Base-by-base conservation (phyloP, 768 basidiomycete genomes). In the Kwoniella sp. region DNA sequence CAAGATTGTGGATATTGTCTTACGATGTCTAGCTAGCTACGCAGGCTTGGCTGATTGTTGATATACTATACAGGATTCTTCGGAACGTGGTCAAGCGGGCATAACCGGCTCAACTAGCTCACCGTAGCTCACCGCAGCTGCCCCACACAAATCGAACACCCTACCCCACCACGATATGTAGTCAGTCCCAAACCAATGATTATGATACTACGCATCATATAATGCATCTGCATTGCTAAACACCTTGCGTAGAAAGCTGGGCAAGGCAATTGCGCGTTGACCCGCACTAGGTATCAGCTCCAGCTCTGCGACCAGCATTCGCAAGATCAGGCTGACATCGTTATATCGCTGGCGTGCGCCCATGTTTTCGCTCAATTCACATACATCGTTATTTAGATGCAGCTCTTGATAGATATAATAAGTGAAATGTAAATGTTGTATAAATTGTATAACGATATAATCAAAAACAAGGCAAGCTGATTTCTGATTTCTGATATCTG, bases 81-180 rank as follows among this genome's bases (percentile, higher is more conserved):
- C 40, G 40, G 40, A 44, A 44, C 40, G 40, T 44, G 40, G 40
- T 44, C 40, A 44, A 44, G 40, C 40, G 40, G 40, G 40, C 40
- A 44, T 44, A 44, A 44, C 40, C 40, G 40, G 40, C 40, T 44
- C 40, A 44, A 9, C 40, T 19, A 13, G 33, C 40, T 44, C 40
- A 10, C 8, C 17, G 40, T 44, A 44, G 40, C 40, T 44, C 7
- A 44, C 3, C 8, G 4, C 17, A 9, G 17, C 40, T 44, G 40
- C 40, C 40, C 40, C 40, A 44, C 40, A 44, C 40, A 44, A 44
- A 44, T 9, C 17, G 17, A n/a, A n/a, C n/a, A n/a, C n/a, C 17
- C 4, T 19, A 15, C 40, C 40, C 40, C 40, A n/a, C 33, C 6
- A 6, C 33, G 33, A 6, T 6, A 33, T 33, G 33, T 33, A 33